Evolutionary conservation across 768 basidiomycete species (phyloP).

Genomic region (Mycena chlorophos): DNA sequence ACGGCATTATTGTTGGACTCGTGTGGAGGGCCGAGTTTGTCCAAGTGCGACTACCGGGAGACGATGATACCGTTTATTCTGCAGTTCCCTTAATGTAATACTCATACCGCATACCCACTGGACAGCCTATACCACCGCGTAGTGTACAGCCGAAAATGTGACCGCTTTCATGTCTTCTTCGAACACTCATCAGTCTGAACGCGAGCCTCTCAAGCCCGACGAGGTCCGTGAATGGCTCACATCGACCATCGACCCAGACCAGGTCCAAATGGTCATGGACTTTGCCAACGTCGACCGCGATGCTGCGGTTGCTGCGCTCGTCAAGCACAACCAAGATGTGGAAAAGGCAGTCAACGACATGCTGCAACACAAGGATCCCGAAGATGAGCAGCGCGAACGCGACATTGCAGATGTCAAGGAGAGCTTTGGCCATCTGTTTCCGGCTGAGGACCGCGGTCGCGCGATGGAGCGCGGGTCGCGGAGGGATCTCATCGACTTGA

Average conservation of each 20-base stretch:
- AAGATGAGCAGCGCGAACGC: not conserved
- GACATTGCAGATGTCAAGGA: constrained; percentile 5
- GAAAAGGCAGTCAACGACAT: constrained; percentile 13
- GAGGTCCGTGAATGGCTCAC: constrained; percentile 13
- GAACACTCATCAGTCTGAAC: constrained; percentile 6
- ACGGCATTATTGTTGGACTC: constrained; percentile 31
- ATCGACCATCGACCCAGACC: not conserved
- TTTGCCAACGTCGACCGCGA: constrained; percentile 5
- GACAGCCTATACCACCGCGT: constrained; percentile 10
- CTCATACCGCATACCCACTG: constrained; percentile 6
- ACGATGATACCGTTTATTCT: constrained; percentile 64
- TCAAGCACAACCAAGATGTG: constrained; percentile 10
- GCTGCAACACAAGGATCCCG: constrained; percentile 2
- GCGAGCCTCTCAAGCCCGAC: constrained; percentile 9
- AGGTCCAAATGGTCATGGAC: constrained; percentile 4
- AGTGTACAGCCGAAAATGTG: not conserved
- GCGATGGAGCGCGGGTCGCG: not conserved
- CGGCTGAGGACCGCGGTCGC: not conserved
- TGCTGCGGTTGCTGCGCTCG: constrained; percentile 3
- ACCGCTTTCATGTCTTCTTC: not conserved
- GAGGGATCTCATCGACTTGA: constrained; percentile 22
- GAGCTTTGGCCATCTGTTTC: constrained; percentile 8
- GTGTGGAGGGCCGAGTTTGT: constrained; percentile 51
- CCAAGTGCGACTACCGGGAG: constrained; percentile 60
- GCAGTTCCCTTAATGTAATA: constrained; percentile 52